Conservation (phyloP, 2,329 filamentous ascomycete species). For the Blastomyces parvus region DNA sequence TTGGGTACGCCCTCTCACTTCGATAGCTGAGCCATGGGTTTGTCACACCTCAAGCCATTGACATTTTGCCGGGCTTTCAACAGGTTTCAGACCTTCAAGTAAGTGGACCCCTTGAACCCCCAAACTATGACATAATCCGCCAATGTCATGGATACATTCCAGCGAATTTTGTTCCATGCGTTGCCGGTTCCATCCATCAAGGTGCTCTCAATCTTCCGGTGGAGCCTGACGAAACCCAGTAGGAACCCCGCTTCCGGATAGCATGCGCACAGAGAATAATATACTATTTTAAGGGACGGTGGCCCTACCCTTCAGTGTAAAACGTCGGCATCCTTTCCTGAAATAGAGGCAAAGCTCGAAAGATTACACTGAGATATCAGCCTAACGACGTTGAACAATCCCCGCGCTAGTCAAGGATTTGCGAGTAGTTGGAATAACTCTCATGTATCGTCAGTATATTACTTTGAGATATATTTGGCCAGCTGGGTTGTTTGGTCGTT, state of each 20-base stretch:
- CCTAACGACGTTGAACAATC: not conserved
- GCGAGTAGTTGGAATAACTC: not conserved
- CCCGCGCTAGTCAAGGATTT: conserved; percentile 5
- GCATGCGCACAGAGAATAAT: not conserved
- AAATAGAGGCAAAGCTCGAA: not conserved
- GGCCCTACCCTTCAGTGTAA: not conserved
- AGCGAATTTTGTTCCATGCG: not conserved
- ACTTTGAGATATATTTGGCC: not conserved
- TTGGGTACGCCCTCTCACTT: too few species aligned
- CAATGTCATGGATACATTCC: not conserved
- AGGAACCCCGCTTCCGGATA: not conserved
- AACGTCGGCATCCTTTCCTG: too few species aligned
- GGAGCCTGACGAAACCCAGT: not conserved
- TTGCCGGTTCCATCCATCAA: not conserved
- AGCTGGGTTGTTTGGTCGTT: not conserved
- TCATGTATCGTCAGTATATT: not conserved
- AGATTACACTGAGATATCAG: not conserved
- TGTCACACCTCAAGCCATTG: not conserved
- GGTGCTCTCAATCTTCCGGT: not conserved
- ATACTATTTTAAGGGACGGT: not conserved
- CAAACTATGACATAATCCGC: not conserved
- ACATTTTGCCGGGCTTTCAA: not conserved
- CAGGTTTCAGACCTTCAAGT: not conserved
- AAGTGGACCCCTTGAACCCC: not conserved
- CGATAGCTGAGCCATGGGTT: not conserved